Conservation (phyloP, 257 asterid genomes). For the Penstemon davidsonii region DNA sequence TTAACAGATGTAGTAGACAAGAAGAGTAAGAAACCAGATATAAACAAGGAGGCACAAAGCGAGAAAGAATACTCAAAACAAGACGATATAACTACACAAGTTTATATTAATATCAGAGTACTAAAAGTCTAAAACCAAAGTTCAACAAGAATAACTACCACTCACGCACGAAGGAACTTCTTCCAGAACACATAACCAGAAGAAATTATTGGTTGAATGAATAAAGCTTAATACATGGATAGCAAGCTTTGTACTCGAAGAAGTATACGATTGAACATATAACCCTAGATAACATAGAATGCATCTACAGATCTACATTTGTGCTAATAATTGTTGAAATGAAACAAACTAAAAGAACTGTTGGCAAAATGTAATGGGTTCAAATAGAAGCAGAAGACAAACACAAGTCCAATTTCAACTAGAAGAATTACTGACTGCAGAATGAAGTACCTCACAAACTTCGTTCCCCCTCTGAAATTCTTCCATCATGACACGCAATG, state of each 20-base stretch:
- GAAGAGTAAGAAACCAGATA: neutral
- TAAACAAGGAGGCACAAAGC: constrained; percentile 11
- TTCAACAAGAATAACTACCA: neutral
- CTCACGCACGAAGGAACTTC: neutral
- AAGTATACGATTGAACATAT: neutral
- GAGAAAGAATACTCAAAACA: neutral
- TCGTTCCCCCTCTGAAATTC: constrained; percentile 70
- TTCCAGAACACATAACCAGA: neutral
- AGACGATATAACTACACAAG: constrained; percentile 20
- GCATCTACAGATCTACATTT: constrained; percentile 9
- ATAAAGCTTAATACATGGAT: constrained; percentile 1
- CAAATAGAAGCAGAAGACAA: constrained; percentile 8
- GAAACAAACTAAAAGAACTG: neutral
- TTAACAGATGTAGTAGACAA: constrained; percentile 6
- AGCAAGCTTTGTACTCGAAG: neutral
- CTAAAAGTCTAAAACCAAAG: neutral
- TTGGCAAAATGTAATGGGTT: neutral
- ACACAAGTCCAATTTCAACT: neutral
- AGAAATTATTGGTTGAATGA: neutral
- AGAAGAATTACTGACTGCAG: neutral
- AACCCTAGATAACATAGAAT: neutral
- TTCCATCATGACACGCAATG: constrained; percentile 83
- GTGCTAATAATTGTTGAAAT: neutral
- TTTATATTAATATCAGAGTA: neutral
- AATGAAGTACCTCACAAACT: constrained; percentile 65